Conservation (phyloP, 2,329 filamentous ascomycete species). For the Cladosporium cucumerinum region DNA sequence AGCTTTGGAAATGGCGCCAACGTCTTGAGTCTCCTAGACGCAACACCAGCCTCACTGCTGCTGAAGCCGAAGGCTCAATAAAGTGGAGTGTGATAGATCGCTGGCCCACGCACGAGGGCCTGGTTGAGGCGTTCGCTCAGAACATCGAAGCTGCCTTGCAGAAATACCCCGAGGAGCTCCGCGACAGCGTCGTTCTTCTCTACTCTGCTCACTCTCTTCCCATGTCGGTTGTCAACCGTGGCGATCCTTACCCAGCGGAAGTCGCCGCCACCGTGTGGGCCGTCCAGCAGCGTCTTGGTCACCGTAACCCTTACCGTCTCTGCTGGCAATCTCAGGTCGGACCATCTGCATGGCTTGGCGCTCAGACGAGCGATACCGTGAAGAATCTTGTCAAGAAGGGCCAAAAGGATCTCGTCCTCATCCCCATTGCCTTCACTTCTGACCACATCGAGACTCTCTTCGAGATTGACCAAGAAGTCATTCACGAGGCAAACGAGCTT, state of each 20-base stretch:
- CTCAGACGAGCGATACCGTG: constrained; percentile 86
- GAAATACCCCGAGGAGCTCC: constrained; percentile 77
- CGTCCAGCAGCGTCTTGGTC: constrained; percentile 87
- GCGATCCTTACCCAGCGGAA: constrained; percentile 92
- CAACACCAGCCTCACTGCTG: constrained; percentile 44
- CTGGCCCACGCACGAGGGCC: constrained; percentile 87
- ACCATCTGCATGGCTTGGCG: constrained; percentile 89
- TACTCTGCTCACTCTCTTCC: constrained; percentile 92
- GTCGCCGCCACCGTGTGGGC: constrained; percentile 94
- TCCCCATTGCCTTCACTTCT: constrained; percentile 97
- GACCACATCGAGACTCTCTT: constrained; percentile 98
- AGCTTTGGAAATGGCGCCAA: constrained; percentile 95
- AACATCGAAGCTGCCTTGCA: constrained; percentile 84
- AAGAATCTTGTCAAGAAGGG: constrained; percentile 86
- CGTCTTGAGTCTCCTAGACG: constrained; percentile 60
- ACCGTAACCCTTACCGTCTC: constrained; percentile 85
- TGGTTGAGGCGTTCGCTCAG: constrained; percentile 87
- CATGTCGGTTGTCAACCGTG: constrained; percentile 95
- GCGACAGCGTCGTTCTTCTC: constrained; percentile 77
- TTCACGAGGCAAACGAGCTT: constrained; percentile 74
- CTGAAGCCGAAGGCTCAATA: constrained; percentile 65
- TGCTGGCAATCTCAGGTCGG: constrained; percentile 99
- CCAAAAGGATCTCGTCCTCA: constrained; percentile 83
- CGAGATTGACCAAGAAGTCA: constrained; percentile 91
- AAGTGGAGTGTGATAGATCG: constrained; percentile 97